Evolutionary conservation across 106 monocot genomes (phyloP), one percentile per base, ranked within the genome.

Genomic region (Gastrodia elata): DNA sequence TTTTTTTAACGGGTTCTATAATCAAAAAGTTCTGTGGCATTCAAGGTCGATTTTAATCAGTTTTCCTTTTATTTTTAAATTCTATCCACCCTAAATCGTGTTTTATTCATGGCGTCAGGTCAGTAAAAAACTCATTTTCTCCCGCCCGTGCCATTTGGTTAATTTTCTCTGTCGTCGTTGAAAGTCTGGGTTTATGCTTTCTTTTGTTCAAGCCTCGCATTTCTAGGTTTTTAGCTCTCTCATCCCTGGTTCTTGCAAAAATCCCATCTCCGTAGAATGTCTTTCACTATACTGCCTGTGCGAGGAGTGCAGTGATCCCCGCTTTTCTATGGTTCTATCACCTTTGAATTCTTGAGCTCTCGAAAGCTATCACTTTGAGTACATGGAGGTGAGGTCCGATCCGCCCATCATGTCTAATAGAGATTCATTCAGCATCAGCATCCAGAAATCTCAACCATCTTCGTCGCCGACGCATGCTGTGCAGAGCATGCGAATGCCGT

Each of bases 311-410:
- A 61, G 61, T 14, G 37, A 67, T 8, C 37, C 67, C 1, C 5
- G 9, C 38, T 37, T 69, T 24, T 15, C 26, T 22, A 26, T 10
- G 16, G 22, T 38, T 67, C n/a, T 20, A 2, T 38, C 37, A 20
- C 67, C 38, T 5, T 22, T 37, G 18, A 15, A 1, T 13, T 37
- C 20, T 20, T 8, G 22, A 39, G 68, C 38, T 68, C 36, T 68
- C 15, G 38, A 61, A 30, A 32, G 16, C 69, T 41, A 26, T 26
- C 22, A 39, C 25, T 69, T 69, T 39, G 24, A 7, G 24, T 20
- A 25, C 69, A 90, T 90, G 89, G 86, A 90, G 40, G 82, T 86
- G 75, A 82, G 82, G 79, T 79, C 91, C 25, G 87, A 91, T 67
- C 43, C 78, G 0, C 78, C 75, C 57, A 72, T 80, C 30, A 64